A percentile compares a stretch with the other conserved stretches of the same genome.
Conservation (phyloP, 2,329 filamentous ascomycete genomes). For the Hypoxylon sp. region DNA sequence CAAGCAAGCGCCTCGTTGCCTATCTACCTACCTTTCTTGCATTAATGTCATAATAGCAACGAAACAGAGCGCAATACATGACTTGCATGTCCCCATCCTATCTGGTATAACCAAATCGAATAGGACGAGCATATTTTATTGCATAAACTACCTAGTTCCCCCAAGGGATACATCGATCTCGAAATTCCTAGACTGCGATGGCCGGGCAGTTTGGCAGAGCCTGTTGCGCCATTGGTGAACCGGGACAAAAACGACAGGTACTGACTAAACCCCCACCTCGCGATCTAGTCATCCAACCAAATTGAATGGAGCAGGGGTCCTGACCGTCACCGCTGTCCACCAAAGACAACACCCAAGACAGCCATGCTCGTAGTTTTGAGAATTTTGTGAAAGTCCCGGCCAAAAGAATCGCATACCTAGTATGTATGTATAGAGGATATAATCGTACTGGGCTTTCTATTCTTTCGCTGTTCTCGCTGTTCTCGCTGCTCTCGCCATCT, state of each 20-base stretch:
- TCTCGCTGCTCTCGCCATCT: no score
- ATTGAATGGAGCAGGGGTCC: slow-evolving; percentile 35
- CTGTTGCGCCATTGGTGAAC: slow-evolving; percentile 27
- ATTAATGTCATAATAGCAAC: slow-evolving; percentile 24
- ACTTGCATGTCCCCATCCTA: slow-evolving; percentile 2
- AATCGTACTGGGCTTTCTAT: no score
- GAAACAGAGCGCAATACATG: slow-evolving; percentile 24
- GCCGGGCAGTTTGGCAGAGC: slow-evolving; percentile 30
- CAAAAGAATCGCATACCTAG: slow-evolving; percentile 8
- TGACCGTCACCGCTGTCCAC: slow-evolving; percentile 39
- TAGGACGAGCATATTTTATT: slow-evolving; percentile 4
- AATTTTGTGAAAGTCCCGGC: slow-evolving; percentile 13
- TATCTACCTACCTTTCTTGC: slow-evolving; percentile 22
- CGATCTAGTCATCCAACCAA: slow-evolving; percentile 38
- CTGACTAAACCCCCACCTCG: slow-evolving; percentile 36
- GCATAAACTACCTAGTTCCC: neutral
- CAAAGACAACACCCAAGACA: slow-evolving; percentile 41
- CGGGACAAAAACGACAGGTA: slow-evolving; percentile 38
- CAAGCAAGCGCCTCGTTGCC: slow-evolving; percentile 31
- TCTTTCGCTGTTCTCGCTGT: no score
- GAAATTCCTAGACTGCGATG: slow-evolving; percentile 18
- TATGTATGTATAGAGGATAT: no score
- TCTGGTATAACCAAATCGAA: slow-evolving; percentile 12
- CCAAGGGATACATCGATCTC: slow-evolving; percentile 13
- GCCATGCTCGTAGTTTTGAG: slow-evolving; percentile 32